Percentiles rank a stretch among this genome's conserved stretches.
These are phyloP conservation scores for Coccinonectria pachysandricola DNA, from an alignment of 2,329 filamentous ascomycete species.

Conservation along the genomic window DNA sequence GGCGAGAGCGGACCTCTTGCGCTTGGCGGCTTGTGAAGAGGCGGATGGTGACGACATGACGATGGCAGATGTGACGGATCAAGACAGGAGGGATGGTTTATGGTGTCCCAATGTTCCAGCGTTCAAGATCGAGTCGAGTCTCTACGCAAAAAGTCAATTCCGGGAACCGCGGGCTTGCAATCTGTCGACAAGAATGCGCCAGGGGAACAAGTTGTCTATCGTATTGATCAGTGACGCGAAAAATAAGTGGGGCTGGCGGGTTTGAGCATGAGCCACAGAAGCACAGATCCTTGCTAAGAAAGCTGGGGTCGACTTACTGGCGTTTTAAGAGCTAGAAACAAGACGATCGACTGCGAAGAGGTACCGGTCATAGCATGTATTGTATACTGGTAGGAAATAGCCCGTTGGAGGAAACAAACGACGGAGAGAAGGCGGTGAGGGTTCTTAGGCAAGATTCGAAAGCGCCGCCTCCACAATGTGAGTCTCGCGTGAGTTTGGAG, in stretches of 20 bases:
- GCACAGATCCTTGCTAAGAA: slow-evolving; percentile 7
- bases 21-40: slow-evolving; percentile 53
- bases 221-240: slow-evolving; percentile 6
- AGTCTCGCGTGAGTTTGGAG: too few species aligned
- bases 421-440: too few species aligned
- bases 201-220: background rate
- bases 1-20: slow-evolving; percentile 61
- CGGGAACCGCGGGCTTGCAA: background rate
- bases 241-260: slow-evolving; percentile 4
- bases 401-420: too few species aligned
- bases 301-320: too few species aligned
- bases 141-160: slow-evolving; percentile 1
- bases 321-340: too few species aligned
- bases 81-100: background rate
- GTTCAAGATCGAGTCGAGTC: slow-evolving; percentile 2
- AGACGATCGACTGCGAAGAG: too few species aligned
- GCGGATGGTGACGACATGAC: slow-evolving; percentile 52
- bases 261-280: slow-evolving; percentile 4
- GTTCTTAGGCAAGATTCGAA: too few species aligned
- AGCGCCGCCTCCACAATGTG: too few species aligned
- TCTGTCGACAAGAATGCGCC: slow-evolving; percentile 2
- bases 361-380: too few species aligned
- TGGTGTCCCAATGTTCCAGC: slow-evolving; percentile 2
- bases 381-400: too few species aligned
- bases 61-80: background rate